Conservation (phyloP, 257 asterid genomes). For the Ajuga chamaepitys region DNA sequence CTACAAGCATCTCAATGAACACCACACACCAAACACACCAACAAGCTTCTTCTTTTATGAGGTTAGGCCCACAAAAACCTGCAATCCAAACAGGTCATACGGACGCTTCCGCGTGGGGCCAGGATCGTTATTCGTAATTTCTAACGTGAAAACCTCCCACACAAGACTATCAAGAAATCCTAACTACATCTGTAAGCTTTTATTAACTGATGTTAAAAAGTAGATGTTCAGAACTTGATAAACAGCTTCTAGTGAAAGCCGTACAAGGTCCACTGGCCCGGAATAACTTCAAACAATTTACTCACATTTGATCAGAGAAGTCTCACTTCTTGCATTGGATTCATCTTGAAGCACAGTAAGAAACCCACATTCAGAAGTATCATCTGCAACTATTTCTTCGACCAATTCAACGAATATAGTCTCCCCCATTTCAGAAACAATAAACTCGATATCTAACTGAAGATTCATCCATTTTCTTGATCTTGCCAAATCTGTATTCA, state of each 20-base stretch:
- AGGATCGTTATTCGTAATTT: conserved; percentile 13
- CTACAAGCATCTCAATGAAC: conserved; percentile 3
- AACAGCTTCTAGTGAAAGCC: conserved; percentile 1
- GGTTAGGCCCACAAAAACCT: conserved; percentile 21
- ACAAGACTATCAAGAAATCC: conserved; percentile 15
- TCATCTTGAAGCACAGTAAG: conserved; percentile 17
- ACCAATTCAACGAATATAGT: conserved; percentile 52
- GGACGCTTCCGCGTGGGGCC: conserved; percentile 6
- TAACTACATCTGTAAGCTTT: conserved; percentile 11
- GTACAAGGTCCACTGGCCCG: background rate
- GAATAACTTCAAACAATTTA: background rate
- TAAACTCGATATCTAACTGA: conserved; percentile 33
- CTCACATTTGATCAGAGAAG: background rate
- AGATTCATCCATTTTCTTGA: conserved; percentile 61
- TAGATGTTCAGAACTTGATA: background rate
- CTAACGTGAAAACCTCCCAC: conserved; percentile 5
- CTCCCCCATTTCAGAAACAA: conserved; percentile 57
- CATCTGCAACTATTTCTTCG: conserved; percentile 38
- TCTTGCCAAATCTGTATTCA: conserved; percentile 47
- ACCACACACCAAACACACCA: conserved; percentile 12
- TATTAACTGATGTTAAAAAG: conserved; percentile 3
- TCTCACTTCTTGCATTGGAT: background rate
- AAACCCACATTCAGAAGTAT: conserved; percentile 10
- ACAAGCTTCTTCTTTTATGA: conserved; percentile 11
- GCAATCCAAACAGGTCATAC: conserved; percentile 6